Evolutionary conservation across 176 grass and related monocot species (phyloP).

Genomic region (Pontederia paniculata): DNA sequence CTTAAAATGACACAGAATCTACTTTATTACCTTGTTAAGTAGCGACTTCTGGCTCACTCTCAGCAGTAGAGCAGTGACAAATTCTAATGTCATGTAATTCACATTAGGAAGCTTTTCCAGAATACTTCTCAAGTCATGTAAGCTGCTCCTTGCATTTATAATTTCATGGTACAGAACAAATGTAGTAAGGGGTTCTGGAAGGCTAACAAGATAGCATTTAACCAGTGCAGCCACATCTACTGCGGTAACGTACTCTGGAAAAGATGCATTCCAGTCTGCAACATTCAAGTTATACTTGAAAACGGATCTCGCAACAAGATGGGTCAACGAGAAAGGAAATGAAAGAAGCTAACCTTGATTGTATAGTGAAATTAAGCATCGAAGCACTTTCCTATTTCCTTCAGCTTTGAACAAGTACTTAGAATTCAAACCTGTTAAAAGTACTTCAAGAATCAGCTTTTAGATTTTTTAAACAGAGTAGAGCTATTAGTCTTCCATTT

Average conservation of each 20-base stretch:
- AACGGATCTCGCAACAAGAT: conserved; percentile 9
- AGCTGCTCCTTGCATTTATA: conserved; percentile 66
- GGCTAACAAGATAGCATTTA: conserved; percentile 89
- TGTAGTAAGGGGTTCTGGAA: conserved; percentile 78
- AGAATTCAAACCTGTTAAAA: conserved; percentile 51
- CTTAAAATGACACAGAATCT: too few relatives aligned
- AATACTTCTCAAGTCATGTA: conserved; percentile 82
- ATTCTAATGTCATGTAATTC: conserved; percentile 96
- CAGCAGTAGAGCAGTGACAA: conserved; percentile 78
- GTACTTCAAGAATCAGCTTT: conserved; percentile 17
- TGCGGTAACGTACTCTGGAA: conserved; percentile 59
- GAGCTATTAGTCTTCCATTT: conserved; percentile 11
- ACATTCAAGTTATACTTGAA: conserved; percentile 22
- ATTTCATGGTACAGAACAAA: conserved; percentile 74
- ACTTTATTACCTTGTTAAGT: conserved; percentile 65
- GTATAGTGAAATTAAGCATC: conserved; percentile 74
- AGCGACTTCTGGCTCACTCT: conserved; percentile 80
- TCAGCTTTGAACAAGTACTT: conserved; percentile 92
- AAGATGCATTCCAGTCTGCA: conserved; percentile 60
- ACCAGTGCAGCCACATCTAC: conserved; percentile 67
- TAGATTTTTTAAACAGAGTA: background rate
- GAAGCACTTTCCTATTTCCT: conserved; percentile 68
- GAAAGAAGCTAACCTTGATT: conserved; percentile 49
- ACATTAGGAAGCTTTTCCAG: conserved; percentile 96
- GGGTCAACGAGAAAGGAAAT: conserved; percentile 18